Evolutionary conservation across 805 yeast species (phyloP), one percentile per base, ranked within the genome.

Genomic region (Schizosaccharomyces osmophilus): DNA sequence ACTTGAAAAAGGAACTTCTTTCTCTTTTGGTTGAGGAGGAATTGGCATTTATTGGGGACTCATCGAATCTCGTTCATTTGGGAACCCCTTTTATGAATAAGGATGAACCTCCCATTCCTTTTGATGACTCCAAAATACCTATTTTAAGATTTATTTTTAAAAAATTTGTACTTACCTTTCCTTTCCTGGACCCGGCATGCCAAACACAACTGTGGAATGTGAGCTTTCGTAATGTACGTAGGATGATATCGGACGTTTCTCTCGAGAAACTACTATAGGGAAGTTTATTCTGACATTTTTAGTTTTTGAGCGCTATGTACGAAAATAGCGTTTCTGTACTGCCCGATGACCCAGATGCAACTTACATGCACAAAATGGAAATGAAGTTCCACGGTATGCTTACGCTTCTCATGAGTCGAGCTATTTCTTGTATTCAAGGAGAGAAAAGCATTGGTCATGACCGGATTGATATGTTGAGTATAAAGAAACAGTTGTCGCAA

Each of bases 1-100:
- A 84, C 70, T 76, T 93, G 61, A 90, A 90, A 71, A 81, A 94
- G 67, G 89, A 86, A 71, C 75, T 90, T 19, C 73, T 90, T 32
- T 78, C 79, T 64, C 74, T 78, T 13, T 79, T 85, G 67, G 72
- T 88, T 41, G 75, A 77, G 13, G 68, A 75, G 4, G 98, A 90
- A 69, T 74, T 87, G 54, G 78, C 74, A 36, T 70, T 69, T 26
- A 71, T 88, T 51, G 78, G 82, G 63, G 80, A 81, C 63, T 79
- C 81, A 41, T 73, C 78, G 22, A 83, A 88, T 13, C 73, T 90
- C 75, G 84, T 48, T 72, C 78, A 60, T 78, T 90, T 66, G 97
- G 97, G 0, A 77, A 77, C 24, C 97, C 97, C 1, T 90, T 90
- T 70, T 70, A 75, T 26, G 66, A 71, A 17, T 58, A 19, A 24